Conservation (phyloP, 495 filamentous ascomycete genomes). For the Friedmanniomyces simplex region DNA sequence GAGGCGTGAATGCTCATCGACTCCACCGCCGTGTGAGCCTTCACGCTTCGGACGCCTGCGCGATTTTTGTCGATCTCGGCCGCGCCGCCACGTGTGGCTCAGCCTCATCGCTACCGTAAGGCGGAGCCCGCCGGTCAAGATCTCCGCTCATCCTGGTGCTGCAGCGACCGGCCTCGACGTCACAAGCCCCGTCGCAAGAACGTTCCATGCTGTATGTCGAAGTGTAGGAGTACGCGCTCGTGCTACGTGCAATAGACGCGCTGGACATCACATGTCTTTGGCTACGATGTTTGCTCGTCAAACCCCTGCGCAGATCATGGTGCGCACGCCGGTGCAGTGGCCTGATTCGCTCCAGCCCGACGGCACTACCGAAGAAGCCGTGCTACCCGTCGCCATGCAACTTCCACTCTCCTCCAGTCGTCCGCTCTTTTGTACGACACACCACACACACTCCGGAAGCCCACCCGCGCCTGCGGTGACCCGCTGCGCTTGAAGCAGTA, state of each 20-base stretch:
- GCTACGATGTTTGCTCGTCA: background rate
- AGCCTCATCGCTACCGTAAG: background rate
- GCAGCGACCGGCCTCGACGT: background rate
- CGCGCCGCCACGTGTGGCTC: background rate
- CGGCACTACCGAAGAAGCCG: background rate
- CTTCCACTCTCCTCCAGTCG: constrained; percentile 6
- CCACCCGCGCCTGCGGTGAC: background rate
- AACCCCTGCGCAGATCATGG: background rate
- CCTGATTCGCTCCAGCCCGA: background rate
- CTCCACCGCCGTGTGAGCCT: background rate
- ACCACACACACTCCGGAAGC: background rate
- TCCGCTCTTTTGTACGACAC: background rate
- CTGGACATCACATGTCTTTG: background rate
- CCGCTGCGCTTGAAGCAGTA: constrained; percentile 5
- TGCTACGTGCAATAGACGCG: constrained; percentile 5
- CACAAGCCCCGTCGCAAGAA: background rate
- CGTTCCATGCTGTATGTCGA: background rate
- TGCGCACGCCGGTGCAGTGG: background rate
- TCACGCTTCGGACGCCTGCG: background rate
- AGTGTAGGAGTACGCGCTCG: constrained; percentile 17
- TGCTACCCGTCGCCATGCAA: background rate
- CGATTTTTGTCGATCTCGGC: background rate
- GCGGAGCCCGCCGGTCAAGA: background rate
- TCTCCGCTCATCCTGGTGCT: too few species aligned
- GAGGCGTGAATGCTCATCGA: too few species aligned